Conservation (phyloP, 129 eudicot genomes). For the Arctium minus region DNA sequence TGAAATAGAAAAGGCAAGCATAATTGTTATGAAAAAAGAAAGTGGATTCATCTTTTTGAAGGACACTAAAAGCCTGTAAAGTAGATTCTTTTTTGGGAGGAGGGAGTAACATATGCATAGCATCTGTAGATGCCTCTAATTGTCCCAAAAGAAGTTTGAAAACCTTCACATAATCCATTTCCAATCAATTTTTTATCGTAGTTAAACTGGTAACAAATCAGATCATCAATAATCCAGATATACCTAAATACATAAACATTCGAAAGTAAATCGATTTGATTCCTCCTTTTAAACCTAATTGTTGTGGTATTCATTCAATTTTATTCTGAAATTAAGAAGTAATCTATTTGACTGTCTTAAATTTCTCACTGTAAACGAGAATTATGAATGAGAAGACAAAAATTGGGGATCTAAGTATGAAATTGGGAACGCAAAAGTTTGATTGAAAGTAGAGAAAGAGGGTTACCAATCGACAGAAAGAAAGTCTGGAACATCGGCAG, state of each 20-base stretch:
- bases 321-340: background rate
- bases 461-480: conserved; percentile 62
- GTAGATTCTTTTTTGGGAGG: conserved; percentile 7
- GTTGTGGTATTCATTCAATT: background rate
- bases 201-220: background rate
- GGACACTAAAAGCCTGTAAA: background rate
- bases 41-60: background rate
- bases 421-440: background rate
- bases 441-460: background rate
- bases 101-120: background rate
- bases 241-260: background rate
- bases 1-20: background rate
- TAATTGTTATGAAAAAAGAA: background rate
- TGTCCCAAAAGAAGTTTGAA: background rate
- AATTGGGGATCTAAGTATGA: background rate
- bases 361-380: background rate
- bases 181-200: background rate
- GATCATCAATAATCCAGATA: background rate
- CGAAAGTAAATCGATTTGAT: background rate
- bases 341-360: background rate
- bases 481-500: conserved; percentile 65
- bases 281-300: background rate
- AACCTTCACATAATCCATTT: conserved; percentile 8
- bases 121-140: background rate
- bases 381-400: background rate